Evolutionary conservation across 208 protist species (phyloP).

Genomic region (Zelonia costaricensis): DNA sequence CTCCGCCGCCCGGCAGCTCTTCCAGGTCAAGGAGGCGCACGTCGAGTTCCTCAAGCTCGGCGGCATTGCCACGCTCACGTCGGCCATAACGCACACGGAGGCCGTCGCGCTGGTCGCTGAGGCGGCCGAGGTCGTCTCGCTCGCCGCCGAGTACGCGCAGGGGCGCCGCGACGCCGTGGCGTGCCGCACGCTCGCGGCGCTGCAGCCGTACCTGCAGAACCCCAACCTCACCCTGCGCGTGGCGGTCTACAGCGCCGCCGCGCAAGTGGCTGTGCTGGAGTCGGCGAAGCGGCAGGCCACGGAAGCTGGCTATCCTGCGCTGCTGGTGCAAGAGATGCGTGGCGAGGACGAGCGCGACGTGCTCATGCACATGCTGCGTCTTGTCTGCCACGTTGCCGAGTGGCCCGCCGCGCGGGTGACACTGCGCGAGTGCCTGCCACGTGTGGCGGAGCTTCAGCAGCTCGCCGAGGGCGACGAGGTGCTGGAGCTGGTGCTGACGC

Average conservation of each 20-base stretch:
- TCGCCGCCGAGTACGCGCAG: constrained; percentile 49
- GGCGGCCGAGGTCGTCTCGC: constrained; percentile 65
- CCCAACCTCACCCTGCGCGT: constrained; percentile 71
- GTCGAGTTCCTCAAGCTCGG: constrained; percentile 45
- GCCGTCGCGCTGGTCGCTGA: constrained; percentile 49
- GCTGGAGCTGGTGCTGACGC: constrained; percentile 24
- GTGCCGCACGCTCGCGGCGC: constrained; percentile 36
- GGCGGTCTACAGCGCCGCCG: constrained; percentile 54
- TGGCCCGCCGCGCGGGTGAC: constrained; percentile 50
- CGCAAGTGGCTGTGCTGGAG: constrained; percentile 81
- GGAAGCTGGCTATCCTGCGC: constrained; percentile 34
- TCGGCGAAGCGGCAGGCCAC: constrained; percentile 71
- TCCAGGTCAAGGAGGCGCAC: constrained; percentile 80
- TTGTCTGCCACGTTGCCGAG: constrained; percentile 70
- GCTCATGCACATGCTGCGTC: constrained; percentile 64
- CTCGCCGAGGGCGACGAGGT: constrained; percentile 43
- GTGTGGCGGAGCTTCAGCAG: constrained; percentile 37
- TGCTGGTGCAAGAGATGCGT: constrained; percentile 37
- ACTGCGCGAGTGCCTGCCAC: constrained; percentile 41
- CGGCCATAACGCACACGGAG: constrained; percentile 38
- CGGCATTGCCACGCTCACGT: constrained; percentile 48
- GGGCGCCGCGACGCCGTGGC: constrained; percentile 59
- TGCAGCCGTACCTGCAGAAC: constrained; percentile 58
- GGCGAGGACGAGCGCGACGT: constrained; percentile 84
- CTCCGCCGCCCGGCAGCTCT: constrained; percentile 43